Evolutionary conservation across 2,329 filamentous ascomycete genomes (phyloP), one percentile per base, ranked within the genome.

Genomic region (Mycosphaerella sp.): DNA sequence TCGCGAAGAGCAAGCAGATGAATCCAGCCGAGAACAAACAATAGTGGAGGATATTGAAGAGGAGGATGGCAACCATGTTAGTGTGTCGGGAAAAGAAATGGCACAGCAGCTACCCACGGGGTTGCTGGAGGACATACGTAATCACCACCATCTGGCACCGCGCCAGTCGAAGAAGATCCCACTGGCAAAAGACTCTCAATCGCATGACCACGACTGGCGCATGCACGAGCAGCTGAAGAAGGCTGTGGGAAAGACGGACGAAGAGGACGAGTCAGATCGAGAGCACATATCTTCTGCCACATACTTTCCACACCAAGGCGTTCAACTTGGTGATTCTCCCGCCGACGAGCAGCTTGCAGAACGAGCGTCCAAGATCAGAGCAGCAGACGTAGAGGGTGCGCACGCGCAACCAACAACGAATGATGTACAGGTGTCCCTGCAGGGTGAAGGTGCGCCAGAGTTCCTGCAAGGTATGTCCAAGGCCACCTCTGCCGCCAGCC

Each of bases 261-360:
- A 81, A 10, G 79, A 80, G 45, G 78, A 81, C n/a, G 79, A 81
- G 34, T 90, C 86, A 11, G 85, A 87, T 54, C 84, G 87, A 67
- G 88, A 93, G 69, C 88, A 92, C 70, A 90, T 93, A 58, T 89
- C 86, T n/a, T 92, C 87, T 32, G 88, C 88, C 23, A 78, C 90
- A 40, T 93, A 93, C 67, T 78, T 90, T 45, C 88, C 88, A 41
- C 88, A 92, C 73, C 83, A 88, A 63, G 77, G 79, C 56, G 67
- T 78, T 44, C 70, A 71, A 29, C 66, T 72, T 8, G 73, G 76
- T 42, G 70, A 72, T 50, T 66, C 66, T 6, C 67, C 67, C 6
- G 63, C 58, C 21, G 62, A 61, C n/a, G 63, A 64, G 46, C 59
- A 66, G 39, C 48, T 60, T 26, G 55, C 58, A 8, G 59, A 65